A percentile compares a stretch with the other conserved stretches of the same genome.
Conservation (phyloP, 345 rosid genomes). For the Zanthoxylum bungeanum region DNA sequence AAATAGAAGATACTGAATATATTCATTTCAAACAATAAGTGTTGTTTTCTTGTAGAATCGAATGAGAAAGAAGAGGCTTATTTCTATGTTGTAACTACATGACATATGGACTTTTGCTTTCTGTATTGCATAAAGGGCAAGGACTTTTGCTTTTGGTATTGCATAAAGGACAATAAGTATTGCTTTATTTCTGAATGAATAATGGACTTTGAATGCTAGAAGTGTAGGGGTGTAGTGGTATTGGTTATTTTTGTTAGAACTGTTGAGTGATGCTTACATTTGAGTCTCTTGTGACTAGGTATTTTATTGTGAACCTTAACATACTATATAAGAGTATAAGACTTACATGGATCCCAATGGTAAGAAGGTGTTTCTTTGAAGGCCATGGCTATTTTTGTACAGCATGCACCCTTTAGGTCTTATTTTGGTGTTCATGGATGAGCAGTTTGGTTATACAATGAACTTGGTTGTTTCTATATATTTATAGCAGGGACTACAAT, state of each 20-base stretch:
- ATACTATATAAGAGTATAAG: neutral
- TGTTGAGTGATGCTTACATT: neutral
- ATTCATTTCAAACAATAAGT: neutral
- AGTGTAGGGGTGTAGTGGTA: no score
- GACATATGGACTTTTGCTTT: neutral
- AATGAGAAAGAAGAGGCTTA: conserved; percentile 2
- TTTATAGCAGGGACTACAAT: no score
- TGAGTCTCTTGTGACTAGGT: neutral
- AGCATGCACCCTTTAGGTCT: neutral
- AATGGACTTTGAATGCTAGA: no score
- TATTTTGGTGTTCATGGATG: neutral
- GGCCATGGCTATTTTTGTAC: neutral
- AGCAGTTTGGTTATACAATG: neutral
- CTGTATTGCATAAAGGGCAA: neutral
- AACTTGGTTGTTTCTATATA: no score
- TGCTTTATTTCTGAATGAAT: no score
- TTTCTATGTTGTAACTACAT: neutral
- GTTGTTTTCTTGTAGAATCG: neutral
- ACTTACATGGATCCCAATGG: neutral
- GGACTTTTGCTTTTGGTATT: no score
- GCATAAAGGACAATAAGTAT: no score
- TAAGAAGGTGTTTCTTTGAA: neutral
- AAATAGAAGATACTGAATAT: no score
- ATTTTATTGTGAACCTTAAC: neutral
- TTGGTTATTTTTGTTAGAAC: no score